These are phyloP conservation scores for Colletotrichum chrysophilum DNA, from an alignment of 2,329 filamentous ascomycete genomes.

Conservation along the genomic window DNA sequence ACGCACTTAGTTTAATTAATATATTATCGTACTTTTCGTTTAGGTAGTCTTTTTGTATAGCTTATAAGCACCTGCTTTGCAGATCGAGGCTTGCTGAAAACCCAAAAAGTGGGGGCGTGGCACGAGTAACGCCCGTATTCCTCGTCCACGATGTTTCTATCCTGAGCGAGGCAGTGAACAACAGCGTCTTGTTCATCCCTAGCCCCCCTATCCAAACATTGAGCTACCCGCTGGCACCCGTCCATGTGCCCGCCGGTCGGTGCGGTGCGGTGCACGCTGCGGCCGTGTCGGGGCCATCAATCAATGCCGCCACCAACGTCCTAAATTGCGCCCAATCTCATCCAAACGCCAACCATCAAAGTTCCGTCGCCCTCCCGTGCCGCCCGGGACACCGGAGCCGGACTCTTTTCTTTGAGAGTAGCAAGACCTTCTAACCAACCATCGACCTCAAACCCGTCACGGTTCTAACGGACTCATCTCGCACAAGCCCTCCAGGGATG, in stretches of 20 bases:
- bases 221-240: not conserved
- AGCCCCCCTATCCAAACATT: not conserved
- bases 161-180: slow-evolving; percentile 13
- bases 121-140: not conserved
- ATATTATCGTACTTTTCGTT: too few relatives aligned
- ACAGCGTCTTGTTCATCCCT: not conserved
- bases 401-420: not conserved
- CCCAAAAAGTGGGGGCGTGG: too few relatives aligned
- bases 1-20: too few relatives aligned
- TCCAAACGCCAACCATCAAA: not conserved
- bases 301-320: not conserved
- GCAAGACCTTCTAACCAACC: not conserved
- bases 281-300: not conserved
- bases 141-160: not conserved
- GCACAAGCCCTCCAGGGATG: not conserved
- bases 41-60: too few relatives aligned
- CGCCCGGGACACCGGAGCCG: slow-evolving; percentile 8
- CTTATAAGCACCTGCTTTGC: too few relatives aligned
- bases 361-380: not conserved
- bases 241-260: not conserved
- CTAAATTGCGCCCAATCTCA: not conserved
- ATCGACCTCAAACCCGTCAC: not conserved
- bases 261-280: not conserved
- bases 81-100: too few relatives aligned
- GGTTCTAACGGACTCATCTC: not conserved